Evolutionary conservation across 192 early-diverging fungal genomes (phyloP).

Genomic region (Coemansia javaensis): DNA sequence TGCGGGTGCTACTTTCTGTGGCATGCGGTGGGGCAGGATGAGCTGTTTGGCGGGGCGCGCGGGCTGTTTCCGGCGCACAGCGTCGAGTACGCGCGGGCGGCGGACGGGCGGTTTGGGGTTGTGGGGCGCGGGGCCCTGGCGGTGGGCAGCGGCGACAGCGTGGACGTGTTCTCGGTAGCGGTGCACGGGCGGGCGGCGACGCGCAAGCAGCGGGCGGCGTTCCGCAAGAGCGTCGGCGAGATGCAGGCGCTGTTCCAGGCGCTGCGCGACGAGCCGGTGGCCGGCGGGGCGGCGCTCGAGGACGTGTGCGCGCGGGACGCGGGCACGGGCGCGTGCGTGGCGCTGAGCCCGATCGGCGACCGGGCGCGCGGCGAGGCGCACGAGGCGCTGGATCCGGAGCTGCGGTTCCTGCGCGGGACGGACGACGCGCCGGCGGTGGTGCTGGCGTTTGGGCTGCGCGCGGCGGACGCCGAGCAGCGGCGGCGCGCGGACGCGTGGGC

Average conservation of each 20-base stretch:
- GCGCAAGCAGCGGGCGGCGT: conserved; percentile 20
- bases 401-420: conserved; percentile 49
- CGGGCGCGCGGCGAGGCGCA: conserved; percentile 10
- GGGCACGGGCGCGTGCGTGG: conserved; percentile 45
- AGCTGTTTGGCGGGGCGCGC: conserved; percentile 52
- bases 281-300: conserved; percentile 7
- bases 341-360: conserved; percentile 56
- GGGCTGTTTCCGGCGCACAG: conserved; percentile 18
- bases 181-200: conserved; percentile 12
- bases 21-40: conserved; percentile 63
- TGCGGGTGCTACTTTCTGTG: conserved; percentile 75
- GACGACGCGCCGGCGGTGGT: conserved; percentile 24
- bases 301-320: conserved; percentile 45
- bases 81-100: conserved; percentile 17
- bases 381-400: conserved; percentile 27
- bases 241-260: conserved; percentile 20
- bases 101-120: conserved; percentile 16
- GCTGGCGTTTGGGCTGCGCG: conserved; percentile 46
- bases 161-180: conserved; percentile 29
- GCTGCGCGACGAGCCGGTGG: not conserved
- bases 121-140: not conserved
- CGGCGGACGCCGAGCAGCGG: conserved; percentile 7
- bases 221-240: conserved; percentile 25
- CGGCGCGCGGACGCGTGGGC: conserved; percentile 23
- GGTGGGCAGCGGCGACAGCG: not conserved